phyloP scores from a whole-genome alignment of 805 yeast species.

The Diddensiella santjacobensis region DNA sequence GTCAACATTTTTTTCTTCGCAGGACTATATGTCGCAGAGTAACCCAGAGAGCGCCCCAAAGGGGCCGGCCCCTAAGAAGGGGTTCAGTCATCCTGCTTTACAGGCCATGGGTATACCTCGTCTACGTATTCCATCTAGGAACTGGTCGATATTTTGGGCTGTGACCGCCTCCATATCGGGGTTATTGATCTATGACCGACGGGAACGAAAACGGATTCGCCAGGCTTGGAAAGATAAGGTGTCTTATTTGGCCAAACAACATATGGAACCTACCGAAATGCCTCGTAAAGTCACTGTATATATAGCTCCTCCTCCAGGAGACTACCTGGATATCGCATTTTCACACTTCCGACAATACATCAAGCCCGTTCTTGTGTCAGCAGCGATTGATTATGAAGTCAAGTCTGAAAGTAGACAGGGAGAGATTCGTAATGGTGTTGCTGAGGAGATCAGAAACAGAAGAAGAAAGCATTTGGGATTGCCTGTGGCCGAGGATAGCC shows the following conservation, averaged over 20 bases:
- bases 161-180: constrained; percentile 63
- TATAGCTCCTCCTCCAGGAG: constrained; percentile 97
- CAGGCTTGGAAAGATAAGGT: constrained; percentile 62
- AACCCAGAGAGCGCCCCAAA: neutral
- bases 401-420: constrained; percentile 82
- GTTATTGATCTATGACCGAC: constrained; percentile 75
- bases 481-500: constrained; percentile 22
- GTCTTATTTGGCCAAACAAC: constrained; percentile 46
- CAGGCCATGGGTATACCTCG: constrained; percentile 74
- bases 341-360: constrained; percentile 71
- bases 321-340: constrained; percentile 70
- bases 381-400: constrained; percentile 80
- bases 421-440: constrained; percentile 74
- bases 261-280: constrained; percentile 43
- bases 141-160: constrained; percentile 89
- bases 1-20: neutral
- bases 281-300: constrained; percentile 79
- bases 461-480: constrained; percentile 44
- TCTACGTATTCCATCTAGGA: constrained; percentile 77
- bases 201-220: constrained; percentile 64
- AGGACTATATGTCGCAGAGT: neutral
- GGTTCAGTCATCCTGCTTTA: constrained; percentile 26
- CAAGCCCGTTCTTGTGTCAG: constrained; percentile 80
- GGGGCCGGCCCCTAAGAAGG: constrained; percentile 13
- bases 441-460: constrained; percentile 70